These are phyloP conservation scores for Dactylis glomerata DNA, from an alignment of 176 grass and related monocot species.

Conservation along the genomic window DNA sequence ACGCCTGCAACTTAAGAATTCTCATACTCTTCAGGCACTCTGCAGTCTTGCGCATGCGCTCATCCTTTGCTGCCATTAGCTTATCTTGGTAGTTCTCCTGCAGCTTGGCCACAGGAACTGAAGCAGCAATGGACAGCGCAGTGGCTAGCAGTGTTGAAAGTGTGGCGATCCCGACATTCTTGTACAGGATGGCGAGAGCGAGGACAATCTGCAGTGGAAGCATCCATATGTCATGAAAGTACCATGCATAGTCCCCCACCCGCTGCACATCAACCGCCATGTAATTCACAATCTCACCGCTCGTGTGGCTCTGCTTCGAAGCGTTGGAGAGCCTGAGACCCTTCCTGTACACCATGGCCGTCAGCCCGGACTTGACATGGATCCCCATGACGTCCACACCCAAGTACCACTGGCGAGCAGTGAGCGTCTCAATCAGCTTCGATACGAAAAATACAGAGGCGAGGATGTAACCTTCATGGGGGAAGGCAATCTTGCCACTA, in stretches of 20 bases:
- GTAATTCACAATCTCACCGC: slow-evolving; percentile 98
- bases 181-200: slow-evolving; percentile 87
- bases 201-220: slow-evolving; percentile 95
- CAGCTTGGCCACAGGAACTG: slow-evolving; percentile 83
- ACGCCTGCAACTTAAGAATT: slow-evolving; percentile 88
- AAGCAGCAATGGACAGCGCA: slow-evolving; percentile 67
- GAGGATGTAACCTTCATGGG: slow-evolving; percentile 87
- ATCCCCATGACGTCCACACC: slow-evolving; percentile 98
- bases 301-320: slow-evolving; percentile 79
- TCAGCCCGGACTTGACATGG: slow-evolving; percentile 91
- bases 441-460: slow-evolving; percentile 77
- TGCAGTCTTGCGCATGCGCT: slow-evolving; percentile 93
- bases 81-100: slow-evolving; percentile 96
- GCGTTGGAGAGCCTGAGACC: slow-evolving; percentile 79
- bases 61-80: slow-evolving; percentile 95
- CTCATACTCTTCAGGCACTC: slow-evolving; percentile 95
- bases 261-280: slow-evolving; percentile 99
- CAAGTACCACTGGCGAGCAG: slow-evolving; percentile 89
- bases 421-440: slow-evolving; percentile 76
- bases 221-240: slow-evolving; percentile 98
- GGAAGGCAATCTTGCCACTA: slow-evolving; percentile 83
- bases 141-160: slow-evolving; percentile 77
- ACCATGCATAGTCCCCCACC: slow-evolving; percentile 96
- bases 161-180: slow-evolving; percentile 71
- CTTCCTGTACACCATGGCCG: slow-evolving; percentile 92